Evolutionary conservation across 2,329 filamentous ascomycete genomes (phyloP).

Genomic region (Pseudogymnoascus sp.): DNA sequence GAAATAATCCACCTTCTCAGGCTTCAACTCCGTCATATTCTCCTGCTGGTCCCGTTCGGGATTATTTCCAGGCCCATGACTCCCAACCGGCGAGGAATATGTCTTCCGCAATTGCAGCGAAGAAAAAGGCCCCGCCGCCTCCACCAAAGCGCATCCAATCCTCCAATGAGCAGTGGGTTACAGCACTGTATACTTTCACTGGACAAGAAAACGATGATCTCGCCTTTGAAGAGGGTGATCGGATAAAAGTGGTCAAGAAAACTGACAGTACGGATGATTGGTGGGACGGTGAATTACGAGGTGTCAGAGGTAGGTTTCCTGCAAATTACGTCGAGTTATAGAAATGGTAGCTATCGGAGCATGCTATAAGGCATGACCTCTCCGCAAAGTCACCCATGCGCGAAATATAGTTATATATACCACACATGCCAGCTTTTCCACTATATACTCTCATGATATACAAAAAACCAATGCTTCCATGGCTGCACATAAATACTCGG

Average conservation of each 20-base stretch:
- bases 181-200: conserved; percentile 67
- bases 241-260: conserved; percentile 69
- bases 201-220: conserved; percentile 65
- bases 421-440: neutral
- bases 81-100: neutral
- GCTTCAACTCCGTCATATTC: conserved; percentile 17
- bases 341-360: neutral
- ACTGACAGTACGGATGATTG: conserved; percentile 76
- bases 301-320: conserved; percentile 64
- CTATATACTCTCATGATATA: neutral
- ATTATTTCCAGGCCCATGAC: conserved; percentile 24
- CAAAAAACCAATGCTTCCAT: neutral
- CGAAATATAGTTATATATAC: neutral
- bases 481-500: neutral
- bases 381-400: neutral
- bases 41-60: conserved; percentile 22
- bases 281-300: conserved; percentile 74
- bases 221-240: conserved; percentile 67
- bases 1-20: neutral
- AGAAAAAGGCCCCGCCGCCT: conserved; percentile 72
- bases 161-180: conserved; percentile 48
- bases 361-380: neutral
- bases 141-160: conserved; percentile 53
- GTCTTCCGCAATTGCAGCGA: conserved; percentile 32
- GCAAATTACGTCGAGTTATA: conserved; percentile 56